Conservation (phyloP, 2,329 filamentous ascomycete genomes). For the Apiospora phragmitis region DNA sequence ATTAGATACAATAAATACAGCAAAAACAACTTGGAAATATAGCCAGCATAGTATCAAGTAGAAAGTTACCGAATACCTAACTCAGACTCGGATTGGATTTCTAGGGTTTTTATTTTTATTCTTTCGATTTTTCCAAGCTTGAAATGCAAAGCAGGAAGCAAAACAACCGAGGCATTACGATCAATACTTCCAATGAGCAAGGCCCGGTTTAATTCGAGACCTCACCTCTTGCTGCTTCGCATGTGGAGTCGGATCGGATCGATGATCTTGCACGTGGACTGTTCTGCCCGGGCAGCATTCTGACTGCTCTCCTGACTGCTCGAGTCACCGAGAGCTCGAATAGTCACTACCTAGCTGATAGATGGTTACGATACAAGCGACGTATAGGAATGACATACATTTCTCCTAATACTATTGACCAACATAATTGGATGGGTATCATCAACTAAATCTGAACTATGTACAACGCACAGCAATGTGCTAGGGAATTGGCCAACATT, state of each 20-base stretch:
- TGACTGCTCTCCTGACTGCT: background rate
- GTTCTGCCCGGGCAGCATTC: constrained; percentile 10
- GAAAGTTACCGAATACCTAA: too few species aligned
- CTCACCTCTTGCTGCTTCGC: background rate
- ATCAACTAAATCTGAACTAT: constrained; percentile 9
- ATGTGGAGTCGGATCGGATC: background rate
- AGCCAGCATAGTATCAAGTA: too few species aligned
- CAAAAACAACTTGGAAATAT: too few species aligned
- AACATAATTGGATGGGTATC: constrained; percentile 9
- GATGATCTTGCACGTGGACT: background rate
- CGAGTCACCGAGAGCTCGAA: background rate
- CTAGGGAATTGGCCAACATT: background rate
- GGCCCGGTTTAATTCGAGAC: background rate
- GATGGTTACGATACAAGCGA: background rate
- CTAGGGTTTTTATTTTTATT: too few species aligned
- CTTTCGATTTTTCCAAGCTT: too few species aligned
- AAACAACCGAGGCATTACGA: too few species aligned
- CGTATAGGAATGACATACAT: background rate
- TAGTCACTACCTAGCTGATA: background rate
- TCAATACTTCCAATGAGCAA: too few species aligned
- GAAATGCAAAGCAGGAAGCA: too few species aligned
- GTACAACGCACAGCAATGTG: background rate
- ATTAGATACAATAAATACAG: too few species aligned
- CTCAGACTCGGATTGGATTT: too few species aligned
- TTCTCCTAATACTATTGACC: background rate